Base-by-base conservation (phyloP, 805 yeast species). In the Metschnikowia matae region DNA sequence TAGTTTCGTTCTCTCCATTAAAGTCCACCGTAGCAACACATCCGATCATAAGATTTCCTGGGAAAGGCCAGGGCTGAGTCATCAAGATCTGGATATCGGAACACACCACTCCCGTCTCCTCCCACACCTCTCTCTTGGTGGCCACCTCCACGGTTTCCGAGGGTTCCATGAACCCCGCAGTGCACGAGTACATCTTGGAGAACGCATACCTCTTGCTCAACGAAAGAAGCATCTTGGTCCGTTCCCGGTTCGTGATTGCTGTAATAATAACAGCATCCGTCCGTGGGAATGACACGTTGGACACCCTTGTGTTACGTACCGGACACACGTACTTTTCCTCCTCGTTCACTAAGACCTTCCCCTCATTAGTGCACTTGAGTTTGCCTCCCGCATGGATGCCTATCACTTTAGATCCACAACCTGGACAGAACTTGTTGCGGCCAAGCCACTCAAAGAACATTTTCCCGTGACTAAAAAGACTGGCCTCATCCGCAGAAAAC, bases 41-140 rank as follows among this genome's bases (percentile, higher is more conserved):
- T 8, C 98, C 98, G 57, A 92, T 79, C 98, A 92, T 92, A 59
- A 92, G 68, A 64, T 85, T 89, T 0, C 89, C 90, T 1, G 98
- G 98, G 67, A 84, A 92, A 15, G 99, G 99, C 99, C 99, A 92
- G 3, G 99, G 98, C 69, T 92, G 98, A 11, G 94, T 80, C 59
- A 82, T 74, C 20, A 85, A 68, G 48, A 92, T 77, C 46, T 75
- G 68, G 29, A 92, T 85, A 29, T 77, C 66, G 3, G 67, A 56
- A 48, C 82, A 83, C 48, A 69, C 75, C 34, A 89, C 86, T 6
- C 99, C 99, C 4, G 97, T 85, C 67, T 92, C 99, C 65, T 92
- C 99, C 89, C 94, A 91, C 31, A 88, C 85, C 66, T 92, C 99
- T 55, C 99, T 75, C 41, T 84, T 73, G 20, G 92, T 87, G 11